Conservation (phyloP, 345 rosid species). For the Camelina neglecta region DNA sequence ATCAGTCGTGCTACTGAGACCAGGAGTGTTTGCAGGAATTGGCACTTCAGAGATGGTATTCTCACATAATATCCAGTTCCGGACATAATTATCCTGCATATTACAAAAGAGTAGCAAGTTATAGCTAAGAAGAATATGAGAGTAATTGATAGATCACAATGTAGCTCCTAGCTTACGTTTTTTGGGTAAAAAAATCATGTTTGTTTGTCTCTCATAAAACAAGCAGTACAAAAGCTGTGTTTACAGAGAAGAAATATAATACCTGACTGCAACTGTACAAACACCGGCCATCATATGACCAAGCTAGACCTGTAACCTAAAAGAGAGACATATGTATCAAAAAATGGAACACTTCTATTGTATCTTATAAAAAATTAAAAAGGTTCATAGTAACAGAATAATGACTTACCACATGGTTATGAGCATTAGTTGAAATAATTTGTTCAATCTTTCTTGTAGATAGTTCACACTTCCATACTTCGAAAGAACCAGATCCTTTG, state of each 20-base stretch:
- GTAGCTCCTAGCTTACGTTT: constrained; percentile 21
- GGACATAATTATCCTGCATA: constrained; percentile 79
- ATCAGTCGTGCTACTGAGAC: constrained; percentile 62
- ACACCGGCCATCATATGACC: constrained; percentile 78
- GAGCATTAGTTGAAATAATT: constrained; percentile 61
- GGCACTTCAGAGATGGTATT: constrained; percentile 63
- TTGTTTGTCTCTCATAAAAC: neutral
- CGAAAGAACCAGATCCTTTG: constrained; percentile 88
- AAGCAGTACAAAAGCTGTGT: constrained; percentile 2
- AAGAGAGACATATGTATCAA: constrained; percentile 35
- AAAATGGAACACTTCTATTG: constrained; percentile 4
- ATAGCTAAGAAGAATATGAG: no score
- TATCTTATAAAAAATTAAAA: neutral
- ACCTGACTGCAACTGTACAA: constrained; percentile 96
- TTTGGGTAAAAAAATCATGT: neutral
- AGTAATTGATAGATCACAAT: constrained; percentile 14
- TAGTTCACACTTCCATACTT: constrained; percentile 74
- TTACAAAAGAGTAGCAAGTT: neutral
- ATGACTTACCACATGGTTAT: constrained; percentile 77
- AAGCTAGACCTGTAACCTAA: constrained; percentile 91
- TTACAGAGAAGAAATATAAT: constrained; percentile 36
- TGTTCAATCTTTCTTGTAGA: constrained; percentile 53
- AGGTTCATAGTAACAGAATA: constrained; percentile 4
- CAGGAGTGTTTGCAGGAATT: constrained; percentile 67
- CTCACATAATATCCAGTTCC: constrained; percentile 67